Evolutionary conservation across 2,329 filamentous ascomycete genomes (phyloP).

Genomic region (Capronia epimyces): DNA sequence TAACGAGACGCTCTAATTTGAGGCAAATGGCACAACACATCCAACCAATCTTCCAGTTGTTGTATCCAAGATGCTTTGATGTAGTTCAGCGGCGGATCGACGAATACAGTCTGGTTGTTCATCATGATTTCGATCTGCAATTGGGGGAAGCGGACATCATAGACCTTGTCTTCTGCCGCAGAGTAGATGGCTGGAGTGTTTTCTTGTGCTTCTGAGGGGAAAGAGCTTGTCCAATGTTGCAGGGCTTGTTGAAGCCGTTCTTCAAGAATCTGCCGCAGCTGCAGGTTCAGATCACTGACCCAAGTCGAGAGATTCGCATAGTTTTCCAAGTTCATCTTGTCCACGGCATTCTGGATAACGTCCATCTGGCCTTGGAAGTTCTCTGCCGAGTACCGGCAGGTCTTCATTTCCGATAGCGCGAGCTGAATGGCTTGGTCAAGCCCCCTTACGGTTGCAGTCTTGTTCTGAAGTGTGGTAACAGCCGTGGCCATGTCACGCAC

Average conservation of each 20-base stretch:
- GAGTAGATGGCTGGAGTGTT: slow-evolving; percentile 27
- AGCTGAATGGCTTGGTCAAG: slow-evolving; percentile 80
- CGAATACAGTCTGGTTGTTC: slow-evolving; percentile 94
- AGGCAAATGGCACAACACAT: slow-evolving; percentile 82
- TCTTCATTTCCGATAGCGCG: slow-evolving; percentile 73
- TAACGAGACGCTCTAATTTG: slow-evolving; percentile 95
- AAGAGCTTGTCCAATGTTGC: slow-evolving; percentile 78
- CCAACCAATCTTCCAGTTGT: slow-evolving; percentile 89
- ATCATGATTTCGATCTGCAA: slow-evolving; percentile 91
- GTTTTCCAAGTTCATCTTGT: slow-evolving; percentile 93
- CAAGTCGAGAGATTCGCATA: slow-evolving; percentile 89
- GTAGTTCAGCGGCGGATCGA: slow-evolving; percentile 88
- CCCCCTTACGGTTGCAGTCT: slow-evolving; percentile 70
- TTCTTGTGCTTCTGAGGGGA: slow-evolving; percentile 51
- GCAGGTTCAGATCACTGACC: slow-evolving; percentile 80
- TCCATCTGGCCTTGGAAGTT: slow-evolving; percentile 77
- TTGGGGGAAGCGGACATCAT: slow-evolving; percentile 40
- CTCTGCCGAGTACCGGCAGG: slow-evolving; percentile 74
- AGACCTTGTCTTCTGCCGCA: slow-evolving; percentile 23
- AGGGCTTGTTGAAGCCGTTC: slow-evolving; percentile 80
- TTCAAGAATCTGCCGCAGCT: slow-evolving; percentile 74
- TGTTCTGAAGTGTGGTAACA: slow-evolving; percentile 80
- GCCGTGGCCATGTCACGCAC: slow-evolving; percentile 87
- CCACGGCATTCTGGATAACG: slow-evolving; percentile 82
- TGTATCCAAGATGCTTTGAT: slow-evolving; percentile 89